Conservation (phyloP, 2,329 filamentous ascomycete genomes). For the Trichoderma asperellum region DNA sequence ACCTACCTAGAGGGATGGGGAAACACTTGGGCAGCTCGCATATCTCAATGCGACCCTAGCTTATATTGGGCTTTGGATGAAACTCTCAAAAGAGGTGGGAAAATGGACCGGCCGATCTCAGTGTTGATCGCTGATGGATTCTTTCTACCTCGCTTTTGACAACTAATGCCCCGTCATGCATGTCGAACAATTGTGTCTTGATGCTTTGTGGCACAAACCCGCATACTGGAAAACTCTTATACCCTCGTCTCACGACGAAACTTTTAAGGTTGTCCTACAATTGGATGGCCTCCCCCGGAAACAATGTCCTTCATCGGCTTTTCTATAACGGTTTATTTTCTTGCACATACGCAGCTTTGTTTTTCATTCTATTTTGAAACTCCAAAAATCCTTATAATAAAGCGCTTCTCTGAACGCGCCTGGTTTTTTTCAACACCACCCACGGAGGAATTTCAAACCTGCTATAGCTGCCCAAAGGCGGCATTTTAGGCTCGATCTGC, state of each 20-base stretch:
- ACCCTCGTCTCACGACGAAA: constrained; percentile 28
- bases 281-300: constrained; percentile 17
- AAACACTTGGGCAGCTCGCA: constrained; percentile 2
- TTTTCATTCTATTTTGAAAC: neutral
- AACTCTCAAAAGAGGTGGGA: constrained; percentile 7
- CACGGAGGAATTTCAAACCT: constrained; percentile 31
- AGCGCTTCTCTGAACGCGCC: constrained; percentile 16
- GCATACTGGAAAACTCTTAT: constrained; percentile 21
- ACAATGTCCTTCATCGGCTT: constrained; percentile 11
- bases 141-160: constrained; percentile 16
- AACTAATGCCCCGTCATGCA: constrained; percentile 5
- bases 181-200: constrained; percentile 20
- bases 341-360: constrained; percentile 23
- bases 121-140: neutral
- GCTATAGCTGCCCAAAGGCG: constrained; percentile 22
- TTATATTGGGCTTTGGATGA: constrained; percentile 11
- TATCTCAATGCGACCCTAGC: constrained; percentile 20
- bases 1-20: constrained; percentile 11
- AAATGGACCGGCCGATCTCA: constrained; percentile 8
- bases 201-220: constrained; percentile 19
- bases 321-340: constrained; percentile 16
- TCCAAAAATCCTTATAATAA: constrained; percentile 21
- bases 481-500: constrained; percentile 31
- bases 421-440: constrained; percentile 36
- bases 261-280: constrained; percentile 2